Evolutionary conservation across 805 yeast genomes (phyloP).

Genomic region (Schizosaccharomyces pombe): DNA sequence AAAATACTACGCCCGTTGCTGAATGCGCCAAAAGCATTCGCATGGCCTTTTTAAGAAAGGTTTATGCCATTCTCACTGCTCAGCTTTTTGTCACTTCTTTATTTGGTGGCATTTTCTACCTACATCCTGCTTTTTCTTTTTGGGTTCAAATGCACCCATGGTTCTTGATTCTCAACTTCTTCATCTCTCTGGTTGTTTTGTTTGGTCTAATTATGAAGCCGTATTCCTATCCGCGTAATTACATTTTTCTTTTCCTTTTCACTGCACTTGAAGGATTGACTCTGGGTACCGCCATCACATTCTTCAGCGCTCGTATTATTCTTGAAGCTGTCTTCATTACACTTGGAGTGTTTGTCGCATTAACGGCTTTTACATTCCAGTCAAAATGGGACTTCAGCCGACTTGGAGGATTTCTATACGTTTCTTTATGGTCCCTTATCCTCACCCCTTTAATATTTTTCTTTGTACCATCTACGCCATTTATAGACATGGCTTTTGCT

Average conservation of each 20-base stretch:
- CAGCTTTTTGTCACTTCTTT: constrained; percentile 43
- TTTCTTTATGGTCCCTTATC: constrained; percentile 41
- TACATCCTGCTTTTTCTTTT: constrained; percentile 21
- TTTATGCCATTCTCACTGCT: constrained; percentile 41
- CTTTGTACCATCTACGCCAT: constrained; percentile 37
- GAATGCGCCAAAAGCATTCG: constrained; percentile 57
- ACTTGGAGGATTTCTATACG: constrained; percentile 35
- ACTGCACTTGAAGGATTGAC: constrained; percentile 55
- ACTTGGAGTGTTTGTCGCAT: constrained; percentile 44
- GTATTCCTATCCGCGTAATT: constrained; percentile 43
- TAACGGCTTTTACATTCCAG: constrained; percentile 55
- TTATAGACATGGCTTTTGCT: constrained; percentile 43
- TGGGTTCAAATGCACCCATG: constrained; percentile 40
- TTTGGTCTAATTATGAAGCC: constrained; percentile 41
- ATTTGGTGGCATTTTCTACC: constrained; percentile 29
- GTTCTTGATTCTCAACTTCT: constrained; percentile 30
- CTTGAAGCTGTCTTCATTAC: constrained; percentile 53
- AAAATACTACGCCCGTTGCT: constrained; percentile 26
- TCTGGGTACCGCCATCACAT: constrained; percentile 41
- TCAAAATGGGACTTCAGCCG: constrained; percentile 50
- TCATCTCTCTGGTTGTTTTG: constrained; percentile 41
- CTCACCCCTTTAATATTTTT: constrained; percentile 49
- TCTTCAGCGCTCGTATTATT: constrained; percentile 38
- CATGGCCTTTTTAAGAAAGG: constrained; percentile 54
- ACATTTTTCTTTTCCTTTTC: constrained; percentile 36